Evolutionary conservation across 495 filamentous ascomycete species (phyloP), one percentile per base, ranked within the genome.

Genomic region (Neurospora discreta): DNA sequence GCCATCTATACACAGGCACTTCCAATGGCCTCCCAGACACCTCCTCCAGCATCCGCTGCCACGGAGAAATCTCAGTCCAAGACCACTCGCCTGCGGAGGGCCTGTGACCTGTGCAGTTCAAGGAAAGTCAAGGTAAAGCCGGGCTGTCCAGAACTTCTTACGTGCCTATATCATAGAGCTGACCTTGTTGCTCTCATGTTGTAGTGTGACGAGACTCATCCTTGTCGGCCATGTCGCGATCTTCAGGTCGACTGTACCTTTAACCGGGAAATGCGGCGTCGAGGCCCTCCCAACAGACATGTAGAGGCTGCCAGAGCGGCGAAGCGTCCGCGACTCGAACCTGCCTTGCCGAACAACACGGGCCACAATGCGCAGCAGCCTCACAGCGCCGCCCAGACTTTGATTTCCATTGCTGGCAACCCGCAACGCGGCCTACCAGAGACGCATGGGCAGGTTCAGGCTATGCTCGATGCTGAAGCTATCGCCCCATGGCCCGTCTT

Each of bases 181-280:
- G 20, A 52, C 44, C 44, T 23, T 23, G n/a, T 46, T 20, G n/a
- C 20, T 46, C 8, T 20, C n/a, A 9, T 13, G 20, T 30, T 74
- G 42, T 75, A 95, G 91, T 97, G 93, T 81, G 92, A 97, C 78
- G 91, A 92, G 75, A 84, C 84, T 44, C 91, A 91, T 15, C 92
- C 93, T 10, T 97, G 93, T 83, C 87, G 89, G 73, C 90, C 92
- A 40, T 97, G 93, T 80, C 85, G 86, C 70, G 88, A 89, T 67
- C 86, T 97, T 71, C 87, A 91, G 65, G 93, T 96, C 36, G 91
- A 92, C 43, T 97, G 93, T 80, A 96, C 92, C 65, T 94, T 92
- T 80, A 84, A 90, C 67, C 82, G 93, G 71, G 90, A 90, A 42
- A 93, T 90, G 80, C 89, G 91, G 73, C 87, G 93, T 20, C 89